Base-by-base conservation (phyloP, 1,284 basidiomycete species). In the Kalmanozyma brasiliensis region DNA sequence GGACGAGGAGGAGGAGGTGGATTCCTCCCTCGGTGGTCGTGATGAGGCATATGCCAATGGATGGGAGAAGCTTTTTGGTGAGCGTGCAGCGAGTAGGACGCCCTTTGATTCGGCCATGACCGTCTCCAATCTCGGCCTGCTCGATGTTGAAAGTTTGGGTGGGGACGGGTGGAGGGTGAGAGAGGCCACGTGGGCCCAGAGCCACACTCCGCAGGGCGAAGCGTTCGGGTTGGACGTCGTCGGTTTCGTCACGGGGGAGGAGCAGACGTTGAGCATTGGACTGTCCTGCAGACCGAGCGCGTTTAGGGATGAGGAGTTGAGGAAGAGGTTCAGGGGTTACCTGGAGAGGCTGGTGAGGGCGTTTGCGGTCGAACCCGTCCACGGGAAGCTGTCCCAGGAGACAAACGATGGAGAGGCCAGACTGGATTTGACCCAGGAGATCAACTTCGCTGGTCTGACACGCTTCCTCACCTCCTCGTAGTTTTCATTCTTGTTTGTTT, bases 51-150 rank as follows among this genome's bases (percentile, higher is more conserved):
- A 40, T 20, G 16, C 20, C 0, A 67, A 60, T 22, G 64, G 64
- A 4, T 67, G 64, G 64, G 64, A 67, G 22, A 47, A 57, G 35
- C 56, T 57, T 26, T 67, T 61, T n/a, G 52, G 40, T 13, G 19
- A 38, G 5, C 42, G 44, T 19, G 6, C 30, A 0, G 4, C 23
- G 1, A 43, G 48, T 1, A 2, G 8, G 0, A 20, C 29, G 0
- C 58, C 64, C 0, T 67, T 52, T 19, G 52, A 52, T 17, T 20
- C 49, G 11, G 43, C 52, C 0, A 33, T 67, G 17, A 52, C 43
- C 20, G 34, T 67, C 11, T 57, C 52, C n/a, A 67, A 67, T 16
- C 43, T 67, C 9, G 64, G 64, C 8, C 38, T 61, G 9, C 1
- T 61, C 5, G 29, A 56, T 29, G 13, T 49, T 8, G 2, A 30